These are phyloP conservation scores for Pholiota molesta DNA, from an alignment of 768 basidiomycete species.

Conservation along the genomic window DNA sequence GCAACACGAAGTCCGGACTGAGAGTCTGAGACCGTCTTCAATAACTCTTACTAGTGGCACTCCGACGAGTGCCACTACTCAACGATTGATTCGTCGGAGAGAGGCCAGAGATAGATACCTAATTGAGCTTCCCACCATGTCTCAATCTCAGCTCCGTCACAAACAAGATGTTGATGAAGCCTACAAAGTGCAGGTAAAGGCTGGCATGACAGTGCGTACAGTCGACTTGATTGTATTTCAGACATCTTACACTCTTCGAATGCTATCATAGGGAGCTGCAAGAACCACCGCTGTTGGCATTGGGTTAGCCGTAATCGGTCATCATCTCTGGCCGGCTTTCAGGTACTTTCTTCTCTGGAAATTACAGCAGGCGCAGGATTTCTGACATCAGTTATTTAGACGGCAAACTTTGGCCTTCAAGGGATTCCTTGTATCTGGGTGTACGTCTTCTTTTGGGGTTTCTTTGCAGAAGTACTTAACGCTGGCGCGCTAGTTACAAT, in stretches of 20 bases:
- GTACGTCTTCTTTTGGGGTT: conserved; percentile 44
- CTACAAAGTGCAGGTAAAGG: conserved; percentile 59
- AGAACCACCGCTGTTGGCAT: conserved; percentile 56
- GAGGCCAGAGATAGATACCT: background rate
- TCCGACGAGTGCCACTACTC: too few species aligned
- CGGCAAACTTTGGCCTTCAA: conserved; percentile 84
- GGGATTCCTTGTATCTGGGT: conserved; percentile 71
- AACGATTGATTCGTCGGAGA: background rate
- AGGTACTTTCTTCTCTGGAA: conserved; percentile 42
- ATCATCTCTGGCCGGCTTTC: conserved; percentile 75
- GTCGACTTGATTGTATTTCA: conserved; percentile 8
- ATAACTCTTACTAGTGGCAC: too few species aligned
- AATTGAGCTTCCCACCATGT: conserved; percentile 12
- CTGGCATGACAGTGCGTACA: conserved; percentile 55
- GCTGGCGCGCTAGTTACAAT: conserved; percentile 46
- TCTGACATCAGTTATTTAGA: conserved; percentile 36
- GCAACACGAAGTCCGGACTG: background rate
- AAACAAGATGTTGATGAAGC: conserved; percentile 61
- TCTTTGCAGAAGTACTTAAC: background rate
- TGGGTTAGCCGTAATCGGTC: conserved; percentile 63
- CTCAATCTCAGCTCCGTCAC: conserved; percentile 35
- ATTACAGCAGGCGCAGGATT: background rate
- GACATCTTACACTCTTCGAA: conserved; percentile 14
- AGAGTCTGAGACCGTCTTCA: background rate
- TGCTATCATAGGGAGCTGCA: conserved; percentile 49